Percentiles rank a stretch among this genome's conserved stretches.
Conservation (phyloP, 2,329 filamentous ascomycete genomes). For the Lithohypha guttulata region DNA sequence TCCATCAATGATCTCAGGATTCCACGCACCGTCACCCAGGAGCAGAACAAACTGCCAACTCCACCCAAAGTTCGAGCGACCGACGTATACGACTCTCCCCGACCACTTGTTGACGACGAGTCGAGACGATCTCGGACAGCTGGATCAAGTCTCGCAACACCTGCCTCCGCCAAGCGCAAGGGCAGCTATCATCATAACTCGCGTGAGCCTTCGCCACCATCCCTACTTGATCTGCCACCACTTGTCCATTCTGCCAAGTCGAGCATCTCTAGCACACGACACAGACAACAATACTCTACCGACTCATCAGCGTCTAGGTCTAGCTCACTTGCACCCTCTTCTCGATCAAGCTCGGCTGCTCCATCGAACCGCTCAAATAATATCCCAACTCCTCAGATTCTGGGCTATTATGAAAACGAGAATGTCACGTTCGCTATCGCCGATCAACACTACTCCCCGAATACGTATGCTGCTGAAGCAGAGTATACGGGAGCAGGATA, state of each 20-base stretch:
- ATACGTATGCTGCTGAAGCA: constrained; percentile 15
- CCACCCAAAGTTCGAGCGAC: constrained; percentile 16
- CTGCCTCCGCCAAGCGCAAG: constrained; percentile 25
- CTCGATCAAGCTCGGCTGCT: constrained; percentile 5
- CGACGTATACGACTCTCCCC: constrained; percentile 25
- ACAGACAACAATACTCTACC: constrained; percentile 33
- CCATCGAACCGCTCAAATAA: constrained; percentile 29
- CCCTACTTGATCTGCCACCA: constrained; percentile 33
- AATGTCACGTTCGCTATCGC: constrained; percentile 18
- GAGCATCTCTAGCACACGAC: constrained; percentile 29
- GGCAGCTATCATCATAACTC: constrained; percentile 25
- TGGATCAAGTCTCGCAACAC: constrained; percentile 18
- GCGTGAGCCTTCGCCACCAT: constrained; percentile 32
- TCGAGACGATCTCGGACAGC: constrained; percentile 24
- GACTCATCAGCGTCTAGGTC: constrained; percentile 33
- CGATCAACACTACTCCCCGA: constrained; percentile 14
- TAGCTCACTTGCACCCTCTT: constrained; percentile 27
- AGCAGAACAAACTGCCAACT: constrained; percentile 11
- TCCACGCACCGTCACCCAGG: constrained; percentile 11
- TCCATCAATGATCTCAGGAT: constrained; percentile 17
- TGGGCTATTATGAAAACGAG: constrained; percentile 27
- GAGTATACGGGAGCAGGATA: constrained; percentile 19
- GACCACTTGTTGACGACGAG: constrained; percentile 25
- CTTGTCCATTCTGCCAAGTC: constrained; percentile 28
- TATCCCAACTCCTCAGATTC: constrained; percentile 29